Base-by-base conservation (phyloP, 108 stramenopile genomes). In the Skeletonema tropicum region DNA sequence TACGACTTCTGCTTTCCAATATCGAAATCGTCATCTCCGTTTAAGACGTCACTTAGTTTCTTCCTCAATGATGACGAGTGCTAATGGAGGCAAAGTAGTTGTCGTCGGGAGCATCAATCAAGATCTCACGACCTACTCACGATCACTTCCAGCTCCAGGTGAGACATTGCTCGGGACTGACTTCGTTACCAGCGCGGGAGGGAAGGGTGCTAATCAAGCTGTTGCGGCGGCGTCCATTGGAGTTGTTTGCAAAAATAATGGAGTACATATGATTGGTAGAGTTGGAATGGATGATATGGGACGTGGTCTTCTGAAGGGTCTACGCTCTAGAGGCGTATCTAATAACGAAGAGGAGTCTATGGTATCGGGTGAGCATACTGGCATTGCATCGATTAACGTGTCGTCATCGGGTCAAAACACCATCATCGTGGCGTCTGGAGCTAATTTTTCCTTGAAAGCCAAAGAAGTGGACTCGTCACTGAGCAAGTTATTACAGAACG, bases 131-230 rank as follows among this genome's bases (percentile, higher is more conserved):
- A 76, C 84, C 9, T 90, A 86, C 68, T 78, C 90, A 13, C 45
- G 49, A 9, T 68, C 76, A 15, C 17, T 93, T 5, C 94, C 92
- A 9, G 66, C 52, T 2, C 71, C 89, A 25, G 97, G 97, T 5
- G 88, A 96, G 77, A 97, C 97, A 0, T 71, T 97, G 42, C 87
- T 92, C 48, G 95, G 96, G 42, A 70, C 77, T 11, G 75, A 84
- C 52, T 97, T 96, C 69, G 74, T 79, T 8, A 87, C 83, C 12
- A 71, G 83, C 30, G 82, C 87, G 68, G 97, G 97, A 21, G 97
- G 97, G 17, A 97, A 97, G 69, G 97, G 97, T 25, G 91, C 91
- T 26, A 97, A 97, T 73, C 94, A 97, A 82, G 95, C 94, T 6
- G 90, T 95, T 3, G 92, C 92, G 17, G 95, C 97, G 0, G 83